Base-by-base conservation (phyloP, 371 early-diverging fungal species). In the Mortierella sp. region DNA sequence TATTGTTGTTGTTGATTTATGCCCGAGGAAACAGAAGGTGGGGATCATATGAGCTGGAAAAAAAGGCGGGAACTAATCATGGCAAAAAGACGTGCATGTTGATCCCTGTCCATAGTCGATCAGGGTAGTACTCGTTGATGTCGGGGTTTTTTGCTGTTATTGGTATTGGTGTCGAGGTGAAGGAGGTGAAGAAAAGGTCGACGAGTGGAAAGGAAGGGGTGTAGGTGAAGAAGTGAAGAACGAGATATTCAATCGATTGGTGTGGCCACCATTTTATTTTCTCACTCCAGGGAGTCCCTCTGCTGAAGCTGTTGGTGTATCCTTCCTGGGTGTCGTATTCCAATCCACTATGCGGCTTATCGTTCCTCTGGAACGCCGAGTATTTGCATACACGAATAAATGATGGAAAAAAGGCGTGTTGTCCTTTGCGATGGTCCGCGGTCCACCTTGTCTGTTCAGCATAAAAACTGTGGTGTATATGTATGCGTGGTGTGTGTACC, bases 401-500 rank as follows among this genome's bases (percentile, higher is more conserved):
- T 19, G 28, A 21, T 2, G 45, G 3, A 21, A 44, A 13, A 45
- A 48, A 28, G 24, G 14, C 1, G 14, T 3, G 44, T 21, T 21
- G 58, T 45, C 58, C 44, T 14, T 58, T 58, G 14, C 3, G 16
- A 14, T 5, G 16, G 50, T 16, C 50, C 50, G 11, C 16, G 13
- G 50, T 13, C 16, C 16, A 16, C 50, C 50, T 50, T 16, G 50
- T 16, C 11, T 50, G 16, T 16, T 16, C 14, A 74, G 50, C 14
- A 50, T 14, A 34, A 31, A 42, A n/a, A 44, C 50, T 2, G 55
- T 7, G 71, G 55, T 47, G 65, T 16, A 2, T 13, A 1, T 55
- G 45, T 45, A 8, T 19, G 42, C 68, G 44, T 47, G 47, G 0
- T 26, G 44, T 58, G 19, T 14, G 55, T 82, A 86, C 86, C 86